Percentiles rank a stretch among this genome's conserved stretches.
Conservation (phyloP, 331 rosid species). For the Stylosanthes scabra region DNA sequence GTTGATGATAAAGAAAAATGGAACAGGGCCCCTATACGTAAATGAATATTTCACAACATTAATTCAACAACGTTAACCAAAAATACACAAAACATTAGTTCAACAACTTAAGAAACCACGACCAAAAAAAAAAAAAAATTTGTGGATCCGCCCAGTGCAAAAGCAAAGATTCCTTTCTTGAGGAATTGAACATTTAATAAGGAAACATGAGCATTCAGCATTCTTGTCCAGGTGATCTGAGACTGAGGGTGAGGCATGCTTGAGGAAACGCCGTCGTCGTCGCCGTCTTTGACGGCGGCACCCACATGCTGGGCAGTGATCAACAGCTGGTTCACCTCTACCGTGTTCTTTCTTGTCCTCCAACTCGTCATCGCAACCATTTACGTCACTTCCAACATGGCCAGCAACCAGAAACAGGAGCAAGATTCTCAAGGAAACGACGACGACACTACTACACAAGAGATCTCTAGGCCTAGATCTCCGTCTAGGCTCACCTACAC, state of each 20-base stretch:
- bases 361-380: slow-evolving; percentile 74
- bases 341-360: slow-evolving; percentile 68
- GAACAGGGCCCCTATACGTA: background rate
- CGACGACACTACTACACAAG: slow-evolving; percentile 9
- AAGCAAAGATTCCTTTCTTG: slow-evolving; percentile 1
- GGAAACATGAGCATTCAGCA: slow-evolving; percentile 23
- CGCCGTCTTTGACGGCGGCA: slow-evolving; percentile 25
- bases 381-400: slow-evolving; percentile 52
- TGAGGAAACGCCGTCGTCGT: no score
- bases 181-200: background rate
- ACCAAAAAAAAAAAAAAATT: no score
- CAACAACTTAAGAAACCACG: background rate
- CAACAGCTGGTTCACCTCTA: slow-evolving; percentile 71
- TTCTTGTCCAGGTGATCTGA: no score
- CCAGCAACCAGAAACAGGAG: slow-evolving; percentile 21
- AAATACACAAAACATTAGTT: background rate
- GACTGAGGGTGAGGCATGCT: slow-evolving; percentile 55
- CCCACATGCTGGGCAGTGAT: slow-evolving; percentile 59
- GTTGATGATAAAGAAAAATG: no score
- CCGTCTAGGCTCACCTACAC: slow-evolving; percentile 50
- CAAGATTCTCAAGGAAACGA: slow-evolving; percentile 11
- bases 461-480: slow-evolving; percentile 46
- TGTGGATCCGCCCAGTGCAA: background rate
- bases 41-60: background rate
- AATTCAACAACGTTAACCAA: no score